A percentile compares a stretch with the other conserved stretches of the same genome.
phyloP scores from a whole-genome alignment of 2,329 filamentous ascomycete genomes.

The Fusarium sp. region DNA sequence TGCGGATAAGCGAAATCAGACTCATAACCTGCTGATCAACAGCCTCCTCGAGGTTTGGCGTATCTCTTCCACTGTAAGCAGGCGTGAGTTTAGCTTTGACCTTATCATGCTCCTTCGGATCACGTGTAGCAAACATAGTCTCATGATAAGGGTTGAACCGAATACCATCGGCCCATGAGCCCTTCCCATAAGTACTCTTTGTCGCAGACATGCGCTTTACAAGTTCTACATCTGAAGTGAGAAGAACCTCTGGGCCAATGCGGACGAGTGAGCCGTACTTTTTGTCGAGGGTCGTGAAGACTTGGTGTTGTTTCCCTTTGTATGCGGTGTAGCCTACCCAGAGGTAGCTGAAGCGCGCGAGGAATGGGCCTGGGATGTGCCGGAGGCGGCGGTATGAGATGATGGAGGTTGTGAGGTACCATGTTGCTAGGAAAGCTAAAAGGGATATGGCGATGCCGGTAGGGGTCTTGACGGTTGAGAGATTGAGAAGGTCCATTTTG shows the following conservation, averaged over 20 bases:
- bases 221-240: slow-evolving; percentile 4
- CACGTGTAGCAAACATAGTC: neutral
- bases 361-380: slow-evolving; percentile 4
- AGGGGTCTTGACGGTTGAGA: accelerated
- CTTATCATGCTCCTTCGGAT: neutral
- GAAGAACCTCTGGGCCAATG: neutral
- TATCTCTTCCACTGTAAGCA: slow-evolving; percentile 6
- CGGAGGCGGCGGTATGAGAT: neutral
- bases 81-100: neutral
- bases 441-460: accelerated
- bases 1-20: neutral
- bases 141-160: slow-evolving; percentile 1
- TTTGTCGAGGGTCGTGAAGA: neutral
- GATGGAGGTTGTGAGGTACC: neutral
- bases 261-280: slow-evolving; percentile 9
- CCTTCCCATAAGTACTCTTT: neutral
- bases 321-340: neutral
- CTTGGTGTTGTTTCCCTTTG: neutral
- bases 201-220: slow-evolving; percentile 4
- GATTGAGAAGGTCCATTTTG: neutral
- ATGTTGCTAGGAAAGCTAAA: neutral
- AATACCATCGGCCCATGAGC: neutral
- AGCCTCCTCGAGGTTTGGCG: neutral
- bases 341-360: slow-evolving; percentile 4
- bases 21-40: neutral